A percentile compares a stretch with the other conserved stretches of the same genome.
Evolutionary conservation across 305 asterid species (phyloP).

Genomic region (Fraxinus sp.): DNA sequence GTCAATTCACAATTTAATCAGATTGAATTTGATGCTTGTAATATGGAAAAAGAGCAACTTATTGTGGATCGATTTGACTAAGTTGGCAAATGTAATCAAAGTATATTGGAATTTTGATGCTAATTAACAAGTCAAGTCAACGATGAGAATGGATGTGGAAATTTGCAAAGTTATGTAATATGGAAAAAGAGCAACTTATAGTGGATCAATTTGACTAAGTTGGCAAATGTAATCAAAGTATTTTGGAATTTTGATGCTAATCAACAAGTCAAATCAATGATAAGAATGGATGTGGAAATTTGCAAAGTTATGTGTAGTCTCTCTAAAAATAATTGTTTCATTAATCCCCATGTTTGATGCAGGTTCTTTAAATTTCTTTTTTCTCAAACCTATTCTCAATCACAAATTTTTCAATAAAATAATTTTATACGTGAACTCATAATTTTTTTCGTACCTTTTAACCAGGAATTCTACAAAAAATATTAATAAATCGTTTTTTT

Average conservation of each 20-base stretch:
- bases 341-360: no score
- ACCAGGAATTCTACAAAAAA: no score
- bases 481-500: no score
- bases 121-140: background rate
- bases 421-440: no score
- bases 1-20: background rate
- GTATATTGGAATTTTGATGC: background rate
- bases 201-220: background rate
- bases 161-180: background rate
- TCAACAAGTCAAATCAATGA: background rate
- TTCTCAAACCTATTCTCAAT: no score
- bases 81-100: background rate
- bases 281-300: background rate
- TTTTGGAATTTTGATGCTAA: background rate
- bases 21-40: background rate
- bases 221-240: background rate
- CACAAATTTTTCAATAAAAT: no score
- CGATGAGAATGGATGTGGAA: background rate
- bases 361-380: no score
- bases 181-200: background rate
- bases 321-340: background rate
- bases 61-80: background rate
- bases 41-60: background rate
- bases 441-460: no score
- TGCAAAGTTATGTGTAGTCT: background rate